Conservation (phyloP, 2,329 filamentous ascomycete genomes). For the Parascedosporium putredinis region DNA sequence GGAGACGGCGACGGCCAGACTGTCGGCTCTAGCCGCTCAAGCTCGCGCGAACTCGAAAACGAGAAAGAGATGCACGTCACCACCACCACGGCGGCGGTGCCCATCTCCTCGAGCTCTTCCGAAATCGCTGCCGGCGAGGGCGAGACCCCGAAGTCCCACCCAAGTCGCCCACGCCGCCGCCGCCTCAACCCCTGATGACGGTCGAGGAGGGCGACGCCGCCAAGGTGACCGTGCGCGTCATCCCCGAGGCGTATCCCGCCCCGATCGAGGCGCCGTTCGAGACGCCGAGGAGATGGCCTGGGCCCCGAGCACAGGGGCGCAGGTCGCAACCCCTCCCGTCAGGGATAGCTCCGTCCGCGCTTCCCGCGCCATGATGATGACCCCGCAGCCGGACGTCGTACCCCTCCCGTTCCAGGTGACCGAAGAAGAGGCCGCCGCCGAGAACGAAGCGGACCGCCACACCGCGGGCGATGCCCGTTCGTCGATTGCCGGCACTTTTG, state of each 20-base stretch:
- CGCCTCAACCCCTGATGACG: too few species aligned
- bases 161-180: slow-evolving; percentile 17
- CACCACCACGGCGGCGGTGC: background rate
- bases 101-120: background rate
- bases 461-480: slow-evolving; percentile 44
- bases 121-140: background rate
- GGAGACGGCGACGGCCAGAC: slow-evolving; percentile 41
- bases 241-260: slow-evolving; percentile 33
- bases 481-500: slow-evolving; percentile 61
- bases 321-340: background rate
- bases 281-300: slow-evolving; percentile 10
- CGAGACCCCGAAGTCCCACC: background rate
- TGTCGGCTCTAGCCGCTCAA: slow-evolving; percentile 35
- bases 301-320: background rate
- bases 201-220: slow-evolving; percentile 29
- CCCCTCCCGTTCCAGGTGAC: slow-evolving; percentile 58
- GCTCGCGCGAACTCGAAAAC: slow-evolving; percentile 14
- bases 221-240: slow-evolving; percentile 42
- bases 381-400: slow-evolving; percentile 43
- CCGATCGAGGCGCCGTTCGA: slow-evolving; percentile 9
- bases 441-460: slow-evolving; percentile 10
- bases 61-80: background rate
- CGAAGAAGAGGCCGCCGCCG: slow-evolving; percentile 26
- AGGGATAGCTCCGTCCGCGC: background rate
- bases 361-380: slow-evolving; percentile 19